Conservation (phyloP, 164 flowering plant genomes). For the Stephania yunnanensis region DNA sequence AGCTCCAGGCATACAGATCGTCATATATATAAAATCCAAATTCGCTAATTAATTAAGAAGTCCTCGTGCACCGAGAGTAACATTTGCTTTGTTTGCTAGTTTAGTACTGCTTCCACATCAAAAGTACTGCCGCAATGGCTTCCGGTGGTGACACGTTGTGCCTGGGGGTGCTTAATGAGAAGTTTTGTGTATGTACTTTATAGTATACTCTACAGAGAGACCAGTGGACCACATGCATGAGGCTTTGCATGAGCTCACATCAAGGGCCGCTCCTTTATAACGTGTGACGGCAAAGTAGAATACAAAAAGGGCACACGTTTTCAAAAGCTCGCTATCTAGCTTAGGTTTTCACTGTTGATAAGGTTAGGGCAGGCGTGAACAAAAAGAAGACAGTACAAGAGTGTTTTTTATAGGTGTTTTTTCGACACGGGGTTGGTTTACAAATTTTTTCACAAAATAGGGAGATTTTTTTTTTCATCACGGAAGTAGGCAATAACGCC, state of each 20-base stretch:
- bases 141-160: neutral
- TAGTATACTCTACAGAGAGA: neutral
- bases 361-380: conserved; percentile 18
- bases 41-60: too few species aligned
- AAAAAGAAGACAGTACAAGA: neutral
- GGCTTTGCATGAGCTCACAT: neutral
- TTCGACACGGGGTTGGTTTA: too few species aligned
- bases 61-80: neutral
- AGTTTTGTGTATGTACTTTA: too few species aligned
- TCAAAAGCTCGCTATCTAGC: neutral
- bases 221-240: neutral
- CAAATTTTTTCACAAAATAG: too few species aligned
- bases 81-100: too few species aligned
- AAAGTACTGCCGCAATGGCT: neutral
- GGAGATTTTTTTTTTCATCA: too few species aligned
- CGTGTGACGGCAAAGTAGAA: neutral
- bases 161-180: too few species aligned
- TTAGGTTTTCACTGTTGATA: neutral
- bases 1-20: neutral
- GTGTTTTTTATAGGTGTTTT: too few species aligned
- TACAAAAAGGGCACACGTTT: conserved; percentile 1
- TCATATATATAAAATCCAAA: neutral
- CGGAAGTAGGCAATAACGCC: too few species aligned
- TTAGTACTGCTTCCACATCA: neutral
- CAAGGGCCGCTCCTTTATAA: neutral